Evolutionary conservation across 2,329 filamentous ascomycete genomes (phyloP).

Genomic region (Diaporthe vaccinii): DNA sequence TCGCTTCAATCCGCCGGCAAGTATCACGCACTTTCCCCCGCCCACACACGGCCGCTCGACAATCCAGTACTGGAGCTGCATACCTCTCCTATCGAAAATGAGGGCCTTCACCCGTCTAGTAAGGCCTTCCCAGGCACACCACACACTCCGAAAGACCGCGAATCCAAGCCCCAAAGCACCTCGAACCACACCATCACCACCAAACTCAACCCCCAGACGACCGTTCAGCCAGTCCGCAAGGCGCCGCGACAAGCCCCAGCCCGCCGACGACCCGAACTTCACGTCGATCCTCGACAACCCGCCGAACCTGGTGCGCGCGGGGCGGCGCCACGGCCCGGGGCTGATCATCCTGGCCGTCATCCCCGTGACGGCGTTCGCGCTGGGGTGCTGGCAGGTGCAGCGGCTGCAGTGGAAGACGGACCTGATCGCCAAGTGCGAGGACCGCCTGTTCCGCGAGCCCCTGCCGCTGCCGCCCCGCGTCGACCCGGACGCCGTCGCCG

Average conservation of each 20-base stretch:
- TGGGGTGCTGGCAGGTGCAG: conserved; percentile 96
- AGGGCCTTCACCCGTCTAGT: conserved; percentile 37
- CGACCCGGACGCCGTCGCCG: conserved; percentile 81
- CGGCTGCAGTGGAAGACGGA: conserved; percentile 95
- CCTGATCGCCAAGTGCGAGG: conserved; percentile 90
- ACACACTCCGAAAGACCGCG: conserved; percentile 20
- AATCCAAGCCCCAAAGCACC: conserved; percentile 20
- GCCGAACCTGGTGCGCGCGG: conserved; percentile 81
- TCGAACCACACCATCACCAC: conserved; percentile 8
- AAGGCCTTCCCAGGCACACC: conserved; percentile 29
- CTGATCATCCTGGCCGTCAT: conserved; percentile 88
- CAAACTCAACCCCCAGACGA: conserved; percentile 19
- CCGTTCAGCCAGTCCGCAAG: conserved; percentile 49
- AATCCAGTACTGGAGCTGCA: background rate
- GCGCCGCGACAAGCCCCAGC: conserved; percentile 52
- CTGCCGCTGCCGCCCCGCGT: conserved; percentile 87
- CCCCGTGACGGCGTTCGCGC: conserved; percentile 87
- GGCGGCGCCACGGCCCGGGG: conserved; percentile 81
- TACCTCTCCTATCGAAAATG: conserved; percentile 13
- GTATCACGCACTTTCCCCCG: background rate
- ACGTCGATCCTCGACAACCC: conserved; percentile 90
- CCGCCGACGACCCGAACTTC: conserved; percentile 83
- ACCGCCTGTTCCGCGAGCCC: conserved; percentile 87
- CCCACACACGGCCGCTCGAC: background rate
- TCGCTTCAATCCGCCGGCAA: background rate